phyloP scores from a whole-genome alignment of 2,329 filamentous ascomycete species.

The Hymenoscyphus scutula region DNA sequence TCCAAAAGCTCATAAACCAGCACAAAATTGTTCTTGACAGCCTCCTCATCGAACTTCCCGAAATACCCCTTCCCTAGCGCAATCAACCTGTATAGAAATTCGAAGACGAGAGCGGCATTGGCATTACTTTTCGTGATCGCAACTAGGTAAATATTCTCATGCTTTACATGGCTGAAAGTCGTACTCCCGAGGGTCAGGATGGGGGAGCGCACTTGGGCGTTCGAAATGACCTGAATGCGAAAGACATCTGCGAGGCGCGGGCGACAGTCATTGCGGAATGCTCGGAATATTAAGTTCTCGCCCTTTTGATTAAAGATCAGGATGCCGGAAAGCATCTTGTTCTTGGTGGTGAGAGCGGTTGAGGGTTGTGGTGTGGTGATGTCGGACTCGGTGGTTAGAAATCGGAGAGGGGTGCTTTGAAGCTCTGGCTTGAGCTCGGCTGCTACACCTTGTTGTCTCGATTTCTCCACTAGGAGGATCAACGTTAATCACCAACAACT shows the following conservation, averaged over 20 bases:
- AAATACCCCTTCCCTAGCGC: slow-evolving; percentile 93
- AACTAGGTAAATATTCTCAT: slow-evolving; percentile 98
- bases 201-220: slow-evolving; percentile 93
- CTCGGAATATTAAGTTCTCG: slow-evolving; percentile 98
- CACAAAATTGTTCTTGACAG: slow-evolving; percentile 99
- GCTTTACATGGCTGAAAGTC: slow-evolving; percentile 98
- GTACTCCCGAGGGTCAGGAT: slow-evolving; percentile 97
- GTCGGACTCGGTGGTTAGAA: background rate
- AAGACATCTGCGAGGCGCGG: slow-evolving; percentile 98
- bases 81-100: slow-evolving; percentile 93
- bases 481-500: background rate
- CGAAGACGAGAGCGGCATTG: slow-evolving; percentile 96
- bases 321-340: slow-evolving; percentile 90
- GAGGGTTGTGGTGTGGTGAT: slow-evolving; percentile 5
- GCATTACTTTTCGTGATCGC: slow-evolving; percentile 98
- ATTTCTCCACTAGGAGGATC: background rate
- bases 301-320: slow-evolving; percentile 99
- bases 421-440: slow-evolving; percentile 7
- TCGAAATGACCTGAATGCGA: slow-evolving; percentile 98
- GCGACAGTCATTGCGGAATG: slow-evolving; percentile 97
- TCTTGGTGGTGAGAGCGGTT: slow-evolving; percentile 9
- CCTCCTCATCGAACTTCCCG: slow-evolving; percentile 98
- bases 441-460: background rate
- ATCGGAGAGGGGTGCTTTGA: slow-evolving; percentile 2
- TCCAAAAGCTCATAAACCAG: slow-evolving; percentile 96